Conservation (phyloP, 176 grass and related monocot species). For the Panicum miliaceum region DNA sequence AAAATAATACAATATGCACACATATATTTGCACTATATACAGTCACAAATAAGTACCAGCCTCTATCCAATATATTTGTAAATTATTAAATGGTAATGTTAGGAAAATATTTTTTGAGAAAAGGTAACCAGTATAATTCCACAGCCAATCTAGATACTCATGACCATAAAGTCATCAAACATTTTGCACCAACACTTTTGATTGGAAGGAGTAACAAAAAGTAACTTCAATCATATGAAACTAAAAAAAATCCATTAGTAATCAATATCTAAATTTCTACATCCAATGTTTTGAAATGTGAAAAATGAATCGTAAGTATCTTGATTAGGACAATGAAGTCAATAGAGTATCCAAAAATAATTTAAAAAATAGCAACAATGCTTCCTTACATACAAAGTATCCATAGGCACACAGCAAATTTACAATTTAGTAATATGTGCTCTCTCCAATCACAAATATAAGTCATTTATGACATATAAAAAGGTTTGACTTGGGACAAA, state of each 20-base stretch:
- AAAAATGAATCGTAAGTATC: background rate
- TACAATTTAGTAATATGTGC: background rate
- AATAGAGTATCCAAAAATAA: background rate
- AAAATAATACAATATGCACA: background rate
- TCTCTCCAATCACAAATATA: background rate
- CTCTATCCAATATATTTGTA: background rate
- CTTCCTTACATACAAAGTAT: background rate
- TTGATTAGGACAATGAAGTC: background rate
- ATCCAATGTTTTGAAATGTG: background rate
- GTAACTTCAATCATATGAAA: background rate
- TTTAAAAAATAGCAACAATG: background rate
- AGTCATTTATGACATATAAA: background rate
- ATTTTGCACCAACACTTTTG: background rate
- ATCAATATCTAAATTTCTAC: background rate
- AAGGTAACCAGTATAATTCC: background rate
- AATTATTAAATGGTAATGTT: background rate
- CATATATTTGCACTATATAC: background rate
- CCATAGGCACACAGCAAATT: conserved; percentile 2
- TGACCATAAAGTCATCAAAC: background rate
- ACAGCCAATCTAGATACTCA: background rate
- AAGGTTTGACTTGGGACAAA: background rate
- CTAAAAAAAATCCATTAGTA: background rate
- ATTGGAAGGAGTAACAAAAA: background rate
- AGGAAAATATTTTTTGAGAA: background rate
- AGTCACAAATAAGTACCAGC: background rate